A percentile compares a stretch with the other conserved stretches of the same genome.
phyloP scores from a whole-genome alignment of 1,139 yeast species.

The Magnusiomyces paraingens region DNA sequence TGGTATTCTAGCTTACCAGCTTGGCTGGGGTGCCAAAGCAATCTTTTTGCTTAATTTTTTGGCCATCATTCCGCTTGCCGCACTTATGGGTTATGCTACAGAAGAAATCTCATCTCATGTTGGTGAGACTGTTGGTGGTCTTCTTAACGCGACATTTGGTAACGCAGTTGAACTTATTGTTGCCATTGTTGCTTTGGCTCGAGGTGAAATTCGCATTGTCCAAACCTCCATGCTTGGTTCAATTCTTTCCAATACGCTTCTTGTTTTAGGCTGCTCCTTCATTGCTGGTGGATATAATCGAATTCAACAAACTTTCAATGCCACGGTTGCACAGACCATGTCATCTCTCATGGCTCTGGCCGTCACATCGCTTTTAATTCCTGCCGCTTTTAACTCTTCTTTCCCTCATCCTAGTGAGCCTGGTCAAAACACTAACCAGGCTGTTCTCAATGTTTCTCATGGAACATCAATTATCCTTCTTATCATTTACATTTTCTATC shows the following conservation, averaged over 20 bases:
- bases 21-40: conserved; percentile 51
- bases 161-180: conserved; percentile 92
- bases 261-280: conserved; percentile 94
- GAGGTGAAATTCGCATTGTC: conserved; percentile 86
- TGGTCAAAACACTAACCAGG: conserved; percentile 30
- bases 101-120: conserved; percentile 84
- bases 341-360: conserved; percentile 87
- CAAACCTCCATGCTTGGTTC: conserved; percentile 96
- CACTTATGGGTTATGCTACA: conserved; percentile 82
- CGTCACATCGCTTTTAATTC: conserved; percentile 78
- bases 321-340: conserved; percentile 97
- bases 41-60: conserved; percentile 72
- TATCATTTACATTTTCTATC: conserved; percentile 68
- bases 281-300: conserved; percentile 87
- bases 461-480: conserved; percentile 79
- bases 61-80: conserved; percentile 90
- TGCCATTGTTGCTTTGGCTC: conserved; percentile 77
- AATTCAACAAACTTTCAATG: conserved; percentile 82
- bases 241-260: conserved; percentile 73
- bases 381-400: conserved; percentile 93
- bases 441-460: conserved; percentile 71
- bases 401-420: conserved; percentile 38
- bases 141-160: conserved; percentile 92
- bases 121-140: conserved; percentile 72
- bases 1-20: conserved; percentile 66